These are phyloP conservation scores for Neurospora cerealis DNA, from an alignment of 495 filamentous ascomycete genomes.

Conservation along the genomic window DNA sequence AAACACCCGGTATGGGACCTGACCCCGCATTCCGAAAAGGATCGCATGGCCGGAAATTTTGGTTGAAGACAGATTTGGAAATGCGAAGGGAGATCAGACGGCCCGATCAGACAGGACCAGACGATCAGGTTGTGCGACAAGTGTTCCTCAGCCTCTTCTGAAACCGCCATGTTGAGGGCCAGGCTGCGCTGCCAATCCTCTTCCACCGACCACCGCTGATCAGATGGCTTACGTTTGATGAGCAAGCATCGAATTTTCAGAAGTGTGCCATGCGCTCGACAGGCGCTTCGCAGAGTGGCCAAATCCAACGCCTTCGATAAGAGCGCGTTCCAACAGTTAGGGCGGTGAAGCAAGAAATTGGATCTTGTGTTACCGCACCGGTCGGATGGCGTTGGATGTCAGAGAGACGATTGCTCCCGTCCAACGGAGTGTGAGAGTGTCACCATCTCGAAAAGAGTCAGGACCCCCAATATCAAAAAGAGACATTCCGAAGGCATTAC, in stretches of 20 bases:
- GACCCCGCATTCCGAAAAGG: slow-evolving; percentile 1
- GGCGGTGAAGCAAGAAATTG: background rate
- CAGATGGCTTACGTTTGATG: background rate
- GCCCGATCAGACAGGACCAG: background rate
- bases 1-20: background rate
- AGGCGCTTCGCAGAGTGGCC: background rate
- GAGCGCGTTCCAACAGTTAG: background rate
- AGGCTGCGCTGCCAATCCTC: background rate
- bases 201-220: background rate
- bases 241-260: background rate
- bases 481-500: background rate
- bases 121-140: background rate
- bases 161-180: background rate
- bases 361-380: background rate
- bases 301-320: background rate
- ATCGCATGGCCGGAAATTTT: background rate
- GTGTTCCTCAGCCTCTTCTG: background rate
- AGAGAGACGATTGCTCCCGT: background rate
- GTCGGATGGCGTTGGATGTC: background rate
- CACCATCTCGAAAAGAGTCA: background rate
- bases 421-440: background rate
- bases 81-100: background rate
- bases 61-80: background rate
- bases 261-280: background rate
- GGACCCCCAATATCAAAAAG: background rate